These are phyloP conservation scores for Coemansia sp. DNA, from an alignment of 192 early-diverging fungal species.

Conservation along the genomic window DNA sequence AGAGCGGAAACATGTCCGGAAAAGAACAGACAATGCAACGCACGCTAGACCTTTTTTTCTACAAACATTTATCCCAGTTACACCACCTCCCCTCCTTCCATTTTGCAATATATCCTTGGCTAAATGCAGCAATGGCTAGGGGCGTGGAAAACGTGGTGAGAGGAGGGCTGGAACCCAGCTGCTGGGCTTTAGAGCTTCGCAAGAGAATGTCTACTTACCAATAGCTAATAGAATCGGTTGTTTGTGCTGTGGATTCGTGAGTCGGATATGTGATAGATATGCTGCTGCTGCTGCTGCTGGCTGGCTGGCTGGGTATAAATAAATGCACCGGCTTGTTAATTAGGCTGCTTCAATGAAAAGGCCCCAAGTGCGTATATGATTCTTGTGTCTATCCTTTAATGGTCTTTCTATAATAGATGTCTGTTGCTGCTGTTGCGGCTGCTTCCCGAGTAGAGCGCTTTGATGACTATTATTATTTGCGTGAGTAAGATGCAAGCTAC, in stretches of 20 bases:
- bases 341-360: too few relatives aligned
- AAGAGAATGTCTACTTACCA: background rate
- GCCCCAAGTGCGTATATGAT: too few relatives aligned
- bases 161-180: background rate
- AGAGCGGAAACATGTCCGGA: background rate
- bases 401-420: too few relatives aligned
- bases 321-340: too few relatives aligned
- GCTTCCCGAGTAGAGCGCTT: background rate
- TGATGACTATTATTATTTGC: background rate
- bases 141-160: too few relatives aligned
- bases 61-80: background rate
- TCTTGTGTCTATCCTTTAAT: too few relatives aligned
- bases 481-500: background rate
- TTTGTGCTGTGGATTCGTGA: background rate
- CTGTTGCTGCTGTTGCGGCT: too few relatives aligned
- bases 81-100: background rate
- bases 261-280: background rate
- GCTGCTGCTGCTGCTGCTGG: background rate
- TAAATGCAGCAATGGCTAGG: background rate
- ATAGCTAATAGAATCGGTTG: background rate
- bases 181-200: background rate
- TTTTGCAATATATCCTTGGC: background rate
- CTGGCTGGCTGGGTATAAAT: background rate
- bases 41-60: background rate
- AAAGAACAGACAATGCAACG: background rate